phyloP scores from a whole-genome alignment of 306 rosid species.

The Sicyos baderoa region DNA sequence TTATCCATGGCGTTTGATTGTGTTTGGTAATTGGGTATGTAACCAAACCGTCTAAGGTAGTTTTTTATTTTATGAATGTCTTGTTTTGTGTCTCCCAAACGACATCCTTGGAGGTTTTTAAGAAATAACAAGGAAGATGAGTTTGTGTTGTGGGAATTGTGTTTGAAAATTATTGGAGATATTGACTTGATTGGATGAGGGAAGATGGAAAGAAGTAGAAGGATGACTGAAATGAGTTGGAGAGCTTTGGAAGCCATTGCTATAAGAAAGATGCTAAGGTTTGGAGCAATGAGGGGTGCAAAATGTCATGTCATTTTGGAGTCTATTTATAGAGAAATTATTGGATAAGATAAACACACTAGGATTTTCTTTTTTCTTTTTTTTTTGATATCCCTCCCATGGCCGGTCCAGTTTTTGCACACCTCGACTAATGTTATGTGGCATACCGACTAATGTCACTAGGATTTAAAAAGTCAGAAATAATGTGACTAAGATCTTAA shows the following conservation, averaged over 20 bases:
- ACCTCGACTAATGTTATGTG: too few relatives aligned
- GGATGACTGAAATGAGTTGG: not conserved
- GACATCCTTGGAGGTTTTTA: conserved; percentile 26
- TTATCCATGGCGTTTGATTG: not conserved
- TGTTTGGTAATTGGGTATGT: conserved; percentile 16
- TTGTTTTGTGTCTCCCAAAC: conserved; percentile 29
- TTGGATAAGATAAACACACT: too few relatives aligned
- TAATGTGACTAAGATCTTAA: too few relatives aligned
- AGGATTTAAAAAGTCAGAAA: too few relatives aligned
- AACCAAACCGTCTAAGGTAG: conserved; percentile 33
- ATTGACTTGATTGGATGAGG: not conserved
- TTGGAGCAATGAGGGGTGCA: not conserved
- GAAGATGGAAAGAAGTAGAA: not conserved
- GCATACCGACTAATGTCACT: too few relatives aligned
- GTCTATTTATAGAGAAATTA: not conserved
- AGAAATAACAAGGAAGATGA: conserved; percentile 26
- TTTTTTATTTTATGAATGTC: conserved; percentile 30
- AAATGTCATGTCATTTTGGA: not conserved
- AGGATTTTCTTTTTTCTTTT: too few relatives aligned
- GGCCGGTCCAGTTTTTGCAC: too few relatives aligned
- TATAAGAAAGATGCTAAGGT: not conserved
- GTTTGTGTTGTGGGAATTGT: conserved; percentile 7
- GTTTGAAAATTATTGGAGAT: not conserved
- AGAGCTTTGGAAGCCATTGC: conserved; percentile 20
- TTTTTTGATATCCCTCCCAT: too few relatives aligned